Evolutionary conservation across 2,329 filamentous ascomycete species (phyloP), one percentile per base, ranked within the genome.

Genomic region (Harringtonia aguacate): DNA sequence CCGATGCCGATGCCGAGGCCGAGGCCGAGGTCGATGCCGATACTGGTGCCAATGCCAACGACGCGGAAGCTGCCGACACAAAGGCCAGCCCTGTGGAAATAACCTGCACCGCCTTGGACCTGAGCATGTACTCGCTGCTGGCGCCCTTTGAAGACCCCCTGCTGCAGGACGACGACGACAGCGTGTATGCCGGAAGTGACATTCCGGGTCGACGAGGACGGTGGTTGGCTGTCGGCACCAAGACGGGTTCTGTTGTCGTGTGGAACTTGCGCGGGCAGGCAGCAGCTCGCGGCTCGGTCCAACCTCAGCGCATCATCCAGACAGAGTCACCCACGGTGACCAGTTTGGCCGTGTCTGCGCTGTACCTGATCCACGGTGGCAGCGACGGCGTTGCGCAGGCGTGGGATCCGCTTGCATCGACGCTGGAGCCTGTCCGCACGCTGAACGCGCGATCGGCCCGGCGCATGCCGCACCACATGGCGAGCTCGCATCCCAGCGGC

Each of bases 321-420:
- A 97, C 92, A 0, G 87, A 94, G 37, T 97, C 90, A 0, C 88
- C 90, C 0, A 77, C 87, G 57, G 80, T 97, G 17, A 86, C 88
- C 0, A 86, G 81, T 48, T 63, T 98, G 15, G 92, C 84, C 7
- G 61, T 95, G 38, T 87, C 88, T 1, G 84, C 87, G 2, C 68
- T 98, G 15, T 94, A 94, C 57, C 65, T 98, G 15, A 84, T 97
- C 8, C 86, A 95, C 59, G 92, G 92, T 40, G 92, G 92, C 22
- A 95, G 85, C 52, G 92, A 98, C 62, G 90, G 92, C 1, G 75
- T 97, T 4, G 90, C 95, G 5, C 92, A 97, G 61, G 86, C 88
- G 7, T 98, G 92, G 92, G 92, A 98, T 65, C 86, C 85, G n/a
- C 68, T 98, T 38, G 86, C 82, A 1, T 97, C 90, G 2, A 84